Conservation (phyloP, 257 asterid species). For the Nicotiana paniculata region DNA sequence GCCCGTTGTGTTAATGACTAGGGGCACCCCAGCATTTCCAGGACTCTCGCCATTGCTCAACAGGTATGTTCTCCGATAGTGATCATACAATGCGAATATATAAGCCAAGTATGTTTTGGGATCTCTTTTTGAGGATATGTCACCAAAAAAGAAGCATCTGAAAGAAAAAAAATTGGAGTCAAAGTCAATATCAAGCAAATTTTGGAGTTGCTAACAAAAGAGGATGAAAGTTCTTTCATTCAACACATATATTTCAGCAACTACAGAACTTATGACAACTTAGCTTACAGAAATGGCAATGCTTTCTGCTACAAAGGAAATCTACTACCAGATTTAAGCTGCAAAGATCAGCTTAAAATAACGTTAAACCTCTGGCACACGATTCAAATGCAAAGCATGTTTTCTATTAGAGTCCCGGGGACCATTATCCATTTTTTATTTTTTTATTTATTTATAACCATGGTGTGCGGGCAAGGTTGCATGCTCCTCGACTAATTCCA, state of each 20-base stretch:
- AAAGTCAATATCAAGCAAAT: neutral
- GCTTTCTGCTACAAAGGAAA: neutral
- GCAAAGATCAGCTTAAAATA: neutral
- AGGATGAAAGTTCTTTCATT: slow-evolving; percentile 4
- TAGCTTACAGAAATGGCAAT: neutral
- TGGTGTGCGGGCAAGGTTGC: too few relatives aligned
- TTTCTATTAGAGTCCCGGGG: neutral
- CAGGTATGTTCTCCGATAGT: slow-evolving; percentile 43
- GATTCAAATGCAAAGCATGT: neutral
- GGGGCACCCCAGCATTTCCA: slow-evolving; percentile 46
- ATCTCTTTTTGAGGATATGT: slow-evolving; percentile 85
- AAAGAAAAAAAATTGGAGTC: slow-evolving; percentile 9
- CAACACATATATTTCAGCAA: neutral
- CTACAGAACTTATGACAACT: neutral
- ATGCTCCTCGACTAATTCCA: too few relatives aligned
- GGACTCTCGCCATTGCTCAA: slow-evolving; percentile 19
- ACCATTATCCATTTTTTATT: neutral
- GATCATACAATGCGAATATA: slow-evolving; percentile 51
- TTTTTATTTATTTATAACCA: too few relatives aligned
- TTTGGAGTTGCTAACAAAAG: neutral
- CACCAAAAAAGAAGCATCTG: slow-evolving; percentile 96
- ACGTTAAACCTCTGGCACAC: neutral
- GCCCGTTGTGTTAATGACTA: slow-evolving; percentile 88
- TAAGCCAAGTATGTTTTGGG: slow-evolving; percentile 58
- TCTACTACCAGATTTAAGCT: neutral